phyloP scores from a whole-genome alignment of 2,329 filamentous ascomycete genomes.

The Cladobotryum protrusum region DNA sequence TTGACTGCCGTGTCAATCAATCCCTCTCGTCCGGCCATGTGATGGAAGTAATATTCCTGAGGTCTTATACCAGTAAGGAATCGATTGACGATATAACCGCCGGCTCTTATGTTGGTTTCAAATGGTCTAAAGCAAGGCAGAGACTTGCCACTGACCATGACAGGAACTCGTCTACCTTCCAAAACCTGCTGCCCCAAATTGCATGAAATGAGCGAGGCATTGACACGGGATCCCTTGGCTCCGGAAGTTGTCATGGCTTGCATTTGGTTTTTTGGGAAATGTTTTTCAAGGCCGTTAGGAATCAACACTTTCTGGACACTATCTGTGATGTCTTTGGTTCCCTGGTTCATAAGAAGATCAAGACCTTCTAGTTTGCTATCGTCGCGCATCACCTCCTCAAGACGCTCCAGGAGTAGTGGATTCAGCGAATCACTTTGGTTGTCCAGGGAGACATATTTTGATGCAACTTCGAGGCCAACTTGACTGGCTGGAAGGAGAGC shows the following conservation, averaged over 20 bases:
- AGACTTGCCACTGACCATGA: conserved; percentile 98
- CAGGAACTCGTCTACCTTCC: conserved; percentile 86
- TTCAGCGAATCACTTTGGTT: conserved; percentile 58
- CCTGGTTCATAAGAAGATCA: conserved; percentile 78
- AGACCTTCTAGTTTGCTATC: conserved; percentile 85
- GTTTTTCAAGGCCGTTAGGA: conserved; percentile 76
- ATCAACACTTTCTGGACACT: conserved; percentile 73
- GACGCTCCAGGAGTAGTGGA: conserved; percentile 64
- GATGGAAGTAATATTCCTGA: conserved; percentile 98
- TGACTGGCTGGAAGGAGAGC: conserved; percentile 60
- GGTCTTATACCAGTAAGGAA: conserved; percentile 97
- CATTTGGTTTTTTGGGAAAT: conserved; percentile 97
- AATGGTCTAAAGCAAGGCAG: conserved; percentile 90
- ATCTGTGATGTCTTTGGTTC: conserved; percentile 65
- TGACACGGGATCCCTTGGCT: conserved; percentile 87
- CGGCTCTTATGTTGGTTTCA: conserved; percentile 81
- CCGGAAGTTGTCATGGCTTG: conserved; percentile 97
- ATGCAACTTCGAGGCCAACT: conserved; percentile 72
- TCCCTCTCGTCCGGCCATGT: conserved; percentile 98
- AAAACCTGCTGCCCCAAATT: conserved; percentile 95
- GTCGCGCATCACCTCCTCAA: conserved; percentile 87
- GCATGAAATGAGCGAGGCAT: conserved; percentile 95
- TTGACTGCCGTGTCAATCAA: conserved; percentile 98
- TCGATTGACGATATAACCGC: conserved; percentile 88
- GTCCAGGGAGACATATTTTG: conserved; percentile 81